phyloP scores from a whole-genome alignment of 2,329 filamentous ascomycete species.

The Aspergillus fischeri region DNA sequence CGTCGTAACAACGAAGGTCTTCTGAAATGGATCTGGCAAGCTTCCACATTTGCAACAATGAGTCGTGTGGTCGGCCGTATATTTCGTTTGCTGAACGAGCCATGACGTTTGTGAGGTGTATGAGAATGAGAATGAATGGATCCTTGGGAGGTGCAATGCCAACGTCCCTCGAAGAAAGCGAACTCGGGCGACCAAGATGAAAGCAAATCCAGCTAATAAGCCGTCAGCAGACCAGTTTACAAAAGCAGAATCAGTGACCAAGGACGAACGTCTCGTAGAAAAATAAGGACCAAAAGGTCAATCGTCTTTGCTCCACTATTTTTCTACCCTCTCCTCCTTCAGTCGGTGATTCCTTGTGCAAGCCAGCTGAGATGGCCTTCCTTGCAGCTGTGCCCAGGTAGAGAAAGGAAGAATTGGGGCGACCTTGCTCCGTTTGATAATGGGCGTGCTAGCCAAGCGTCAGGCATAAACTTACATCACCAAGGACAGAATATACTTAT shows the following conservation, averaged over 20 bases:
- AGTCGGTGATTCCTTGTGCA: constrained; percentile 41
- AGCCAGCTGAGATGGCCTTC: constrained; percentile 42
- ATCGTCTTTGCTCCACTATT: constrained; percentile 34
- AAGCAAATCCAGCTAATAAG: constrained; percentile 41
- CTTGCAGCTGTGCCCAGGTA: constrained; percentile 39
- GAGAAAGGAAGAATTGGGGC: constrained; percentile 43
- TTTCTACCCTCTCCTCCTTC: constrained; percentile 29
- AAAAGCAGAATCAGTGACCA: neutral
- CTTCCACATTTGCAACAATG: constrained; percentile 35
- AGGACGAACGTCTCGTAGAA: constrained; percentile 41
- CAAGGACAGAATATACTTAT: constrained; percentile 33
- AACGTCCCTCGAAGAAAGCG: constrained; percentile 36
- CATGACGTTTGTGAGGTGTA: constrained; percentile 37
- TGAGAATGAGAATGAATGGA: constrained; percentile 35
- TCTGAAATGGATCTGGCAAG: constrained; percentile 30
- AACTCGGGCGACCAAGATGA: constrained; percentile 40
- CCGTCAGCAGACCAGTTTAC: neutral
- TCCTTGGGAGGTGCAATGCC: constrained; percentile 37
- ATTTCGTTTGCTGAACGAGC: constrained; percentile 41
- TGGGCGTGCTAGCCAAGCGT: constrained; percentile 31
- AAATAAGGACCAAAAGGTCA: constrained; percentile 41
- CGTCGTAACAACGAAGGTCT: constrained; percentile 27
- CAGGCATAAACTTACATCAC: neutral
- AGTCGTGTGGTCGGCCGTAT: constrained; percentile 40
- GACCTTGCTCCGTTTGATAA: constrained; percentile 43